Base-by-base conservation (phyloP, 148 eudicot genomes). In the Dianthus caryophyllus region DNA sequence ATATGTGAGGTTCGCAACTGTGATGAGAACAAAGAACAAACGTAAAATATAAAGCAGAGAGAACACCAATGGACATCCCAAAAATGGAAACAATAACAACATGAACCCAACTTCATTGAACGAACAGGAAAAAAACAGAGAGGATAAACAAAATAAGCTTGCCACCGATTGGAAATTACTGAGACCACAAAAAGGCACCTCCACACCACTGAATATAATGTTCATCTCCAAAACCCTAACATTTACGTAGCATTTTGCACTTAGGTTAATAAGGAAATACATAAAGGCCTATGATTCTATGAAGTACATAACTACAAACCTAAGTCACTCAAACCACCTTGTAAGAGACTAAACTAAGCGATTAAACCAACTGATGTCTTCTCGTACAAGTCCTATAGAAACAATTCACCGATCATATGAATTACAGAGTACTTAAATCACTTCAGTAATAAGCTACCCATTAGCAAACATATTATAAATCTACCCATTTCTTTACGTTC, bases 41-140 rank as follows among this genome's bases (percentile, higher is more conserved):
- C n/a, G n/a, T n/a, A n/a, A n/a, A n/a, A n/a, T n/a, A n/a, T n/a
- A n/a, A n/a, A n/a, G n/a, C n/a, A n/a, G n/a, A n/a, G n/a, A n/a
- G n/a, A n/a, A n/a, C n/a, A n/a, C 38, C 7, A 33, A 33, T 33
- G 38, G 38, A 33, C 38, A 33, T 2, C 38, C 38, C 7, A 7
- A 33, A 33, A 33, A 33, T 7, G 38, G 38, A 33, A 7, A 7
- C 4, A 33, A 33, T 24, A 20, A 17, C 59, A 54, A 16, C 7
- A n/a, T 50, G 18, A 25, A 27, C 29, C 30, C 13, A 54, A 20
- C 62, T 58, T 58, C 62, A 58, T n/a, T 56, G 27, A 56, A 27
- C 16, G 38, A 17, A 13, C 43, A 27, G 30, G 41, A 30, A n/a
- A 17, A 30, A n/a, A 17, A 15, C 21, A 57, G 38, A 13, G 12